Evolutionary conservation across 2,329 filamentous ascomycete genomes (phyloP), one percentile per base, ranked within the genome.

Genomic region (Seiridium unicorne): DNA sequence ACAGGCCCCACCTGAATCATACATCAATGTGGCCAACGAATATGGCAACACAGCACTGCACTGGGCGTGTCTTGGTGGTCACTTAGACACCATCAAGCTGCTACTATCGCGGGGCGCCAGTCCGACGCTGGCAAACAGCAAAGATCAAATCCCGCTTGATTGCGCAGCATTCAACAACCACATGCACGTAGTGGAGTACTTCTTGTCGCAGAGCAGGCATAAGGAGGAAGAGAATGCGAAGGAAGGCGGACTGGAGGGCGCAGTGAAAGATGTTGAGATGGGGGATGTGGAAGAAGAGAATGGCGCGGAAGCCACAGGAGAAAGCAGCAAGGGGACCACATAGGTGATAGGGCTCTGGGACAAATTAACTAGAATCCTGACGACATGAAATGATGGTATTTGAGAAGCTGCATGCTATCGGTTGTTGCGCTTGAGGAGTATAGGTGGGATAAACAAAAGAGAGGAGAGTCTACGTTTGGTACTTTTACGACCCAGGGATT

Each of bases 31-130:
- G 2, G 81, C 84, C 62, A 99, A 99, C 70, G 80, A 87, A 63
- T 89, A 90, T 51, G 93, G 93, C 49, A 98, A 97, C 78, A 97
- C 94, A 1, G 86, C 92, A 0, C 80, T 99, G 60, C 95, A 99
- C 77, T 98, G 93, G 93, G 94, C 94, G 0, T 91, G 92, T 0
- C 79, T 97, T 59, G 95, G 96, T 58, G 93, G 93, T 1, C 93
- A 97, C 69, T 79, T 98, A 3, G 85, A 89, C 5, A 85, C 88
- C 3, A 92, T 97, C 5, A 91, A 93, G 78, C 77, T 87, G 0
- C 82, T 99, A 10, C 81, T 97, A 2, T 86, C 88, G 49, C 81
- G 86, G 3, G 93, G 92, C 2, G 93, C 93, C 1, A 89, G 92
- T 61, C 88, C 93, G 4, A 87, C 87, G 9, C 78, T 92, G 38